These are phyloP conservation scores for Ustilago nuda DNA, from an alignment of 1,284 basidiomycete genomes.

Conservation along the genomic window DNA sequence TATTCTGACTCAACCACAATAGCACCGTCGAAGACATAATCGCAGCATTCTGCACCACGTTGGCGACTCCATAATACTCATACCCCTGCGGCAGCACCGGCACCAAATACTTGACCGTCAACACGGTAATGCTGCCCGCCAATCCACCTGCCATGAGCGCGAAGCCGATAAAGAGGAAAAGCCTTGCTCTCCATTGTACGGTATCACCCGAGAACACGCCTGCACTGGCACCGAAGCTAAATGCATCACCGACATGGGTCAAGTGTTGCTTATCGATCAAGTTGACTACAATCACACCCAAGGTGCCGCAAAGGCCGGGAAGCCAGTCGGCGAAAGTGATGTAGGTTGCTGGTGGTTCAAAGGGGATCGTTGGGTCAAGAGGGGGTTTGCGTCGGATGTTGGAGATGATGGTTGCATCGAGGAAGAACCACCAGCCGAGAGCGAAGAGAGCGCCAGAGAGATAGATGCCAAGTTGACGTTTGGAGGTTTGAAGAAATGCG, in stretches of 20 bases:
- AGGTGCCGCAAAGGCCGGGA: slow-evolving; percentile 89
- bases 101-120: slow-evolving; percentile 92
- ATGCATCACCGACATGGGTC: slow-evolving; percentile 71
- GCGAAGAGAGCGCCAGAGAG: slow-evolving; percentile 90
- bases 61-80: slow-evolving; percentile 91
- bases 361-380: slow-evolving; percentile 74
- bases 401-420: slow-evolving; percentile 91
- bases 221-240: slow-evolving; percentile 54
- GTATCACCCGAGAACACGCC: slow-evolving; percentile 74
- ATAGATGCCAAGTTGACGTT: slow-evolving; percentile 87
- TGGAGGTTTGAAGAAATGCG: slow-evolving; percentile 72
- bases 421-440: slow-evolving; percentile 92
- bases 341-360: slow-evolving; percentile 82
- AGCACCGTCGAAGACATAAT: slow-evolving; percentile 90
- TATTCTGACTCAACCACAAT: slow-evolving; percentile 86
- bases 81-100: slow-evolving; percentile 80
- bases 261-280: slow-evolving; percentile 94
- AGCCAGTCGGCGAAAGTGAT: slow-evolving; percentile 94
- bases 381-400: slow-evolving; percentile 76
- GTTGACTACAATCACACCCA: slow-evolving; percentile 93
- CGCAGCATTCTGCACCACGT: slow-evolving; percentile 89
- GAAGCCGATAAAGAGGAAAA: slow-evolving; percentile 94
- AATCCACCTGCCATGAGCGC: slow-evolving; percentile 95
- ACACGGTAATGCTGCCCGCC: slow-evolving; percentile 88
- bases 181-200: slow-evolving; percentile 86